Evolutionary conservation across 2,329 filamentous ascomycete genomes (phyloP).

Genomic region (Botrytis fabae): DNA sequence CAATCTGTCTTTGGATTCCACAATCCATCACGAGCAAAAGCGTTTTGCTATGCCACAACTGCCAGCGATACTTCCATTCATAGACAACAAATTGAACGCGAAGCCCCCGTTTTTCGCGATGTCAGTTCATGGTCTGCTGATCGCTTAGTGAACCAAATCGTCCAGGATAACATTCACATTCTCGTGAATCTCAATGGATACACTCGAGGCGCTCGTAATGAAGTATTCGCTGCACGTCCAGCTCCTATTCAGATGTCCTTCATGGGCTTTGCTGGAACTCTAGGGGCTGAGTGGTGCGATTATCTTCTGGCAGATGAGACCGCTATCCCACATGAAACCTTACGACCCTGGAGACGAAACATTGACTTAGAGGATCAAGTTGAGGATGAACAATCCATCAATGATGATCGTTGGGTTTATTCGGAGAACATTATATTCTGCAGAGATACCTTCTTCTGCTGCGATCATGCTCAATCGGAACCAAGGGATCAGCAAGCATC

Average conservation of each 20-base stretch:
- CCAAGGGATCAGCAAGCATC: conserved; percentile 68
- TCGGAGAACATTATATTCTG: conserved; percentile 96
- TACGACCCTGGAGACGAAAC: conserved; percentile 78
- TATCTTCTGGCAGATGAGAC: conserved; percentile 90
- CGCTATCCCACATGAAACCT: conserved; percentile 77
- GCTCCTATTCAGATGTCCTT: conserved; percentile 99
- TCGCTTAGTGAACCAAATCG: conserved; percentile 80
- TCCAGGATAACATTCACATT: conserved; percentile 86
- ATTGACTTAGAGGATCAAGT: conserved; percentile 69
- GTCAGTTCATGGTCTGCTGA: conserved; percentile 85
- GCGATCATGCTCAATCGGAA: conserved; percentile 87
- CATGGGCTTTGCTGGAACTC: conserved; percentile 96
- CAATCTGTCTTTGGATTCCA: conserved; percentile 97
- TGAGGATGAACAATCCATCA: conserved; percentile 60
- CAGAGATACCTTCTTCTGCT: conserved; percentile 95
- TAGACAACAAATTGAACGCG: conserved; percentile 86
- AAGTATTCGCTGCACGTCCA: conserved; percentile 92
- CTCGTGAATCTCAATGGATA: conserved; percentile 98
- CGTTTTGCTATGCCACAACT: conserved; percentile 95
- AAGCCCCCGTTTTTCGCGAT: conserved; percentile 88
- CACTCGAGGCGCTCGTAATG: conserved; percentile 92
- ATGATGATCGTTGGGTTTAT: conserved; percentile 84
- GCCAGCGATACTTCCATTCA: conserved; percentile 85
- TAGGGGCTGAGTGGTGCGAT: conserved; percentile 98
- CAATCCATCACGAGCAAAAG: conserved; percentile 68